phyloP scores from a whole-genome alignment of 345 rosid species.

The Citrus maxima region DNA sequence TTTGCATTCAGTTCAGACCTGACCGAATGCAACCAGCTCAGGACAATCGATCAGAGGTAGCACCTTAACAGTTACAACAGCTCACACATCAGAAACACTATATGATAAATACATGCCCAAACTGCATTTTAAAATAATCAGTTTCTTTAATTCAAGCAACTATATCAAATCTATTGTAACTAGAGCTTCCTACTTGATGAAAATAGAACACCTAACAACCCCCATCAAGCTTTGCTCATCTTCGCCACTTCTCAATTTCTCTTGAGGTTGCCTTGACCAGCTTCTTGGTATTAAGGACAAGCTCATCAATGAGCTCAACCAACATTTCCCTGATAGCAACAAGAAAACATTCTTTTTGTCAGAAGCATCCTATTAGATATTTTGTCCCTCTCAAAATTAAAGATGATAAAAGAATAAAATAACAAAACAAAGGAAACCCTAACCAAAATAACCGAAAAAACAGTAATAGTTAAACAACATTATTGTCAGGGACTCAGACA shows the following conservation, averaged over 20 bases:
- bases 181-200: background rate
- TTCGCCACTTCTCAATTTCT: slow-evolving; percentile 87
- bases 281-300: slow-evolving; percentile 61
- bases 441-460: too few relatives aligned
- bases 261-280: slow-evolving; percentile 57
- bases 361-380: background rate
- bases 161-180: background rate
- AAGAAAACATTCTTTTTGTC: background rate
- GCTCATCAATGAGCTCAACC: slow-evolving; percentile 58
- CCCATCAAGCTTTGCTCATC: slow-evolving; percentile 27
- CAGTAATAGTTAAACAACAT: too few relatives aligned
- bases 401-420: background rate
- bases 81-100: background rate
- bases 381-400: background rate
- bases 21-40: background rate
- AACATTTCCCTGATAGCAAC: slow-evolving; percentile 54
- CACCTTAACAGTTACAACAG: background rate
- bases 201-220: background rate
- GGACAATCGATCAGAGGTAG: background rate
- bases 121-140: background rate
- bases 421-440: background rate
- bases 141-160: slow-evolving; percentile 7
- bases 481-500: too few relatives aligned
- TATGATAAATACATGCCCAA: background rate
- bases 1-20: background rate